Evolutionary conservation across 345 rosid genomes (phyloP).

Genomic region (Raphanus raphanistrum): DNA sequence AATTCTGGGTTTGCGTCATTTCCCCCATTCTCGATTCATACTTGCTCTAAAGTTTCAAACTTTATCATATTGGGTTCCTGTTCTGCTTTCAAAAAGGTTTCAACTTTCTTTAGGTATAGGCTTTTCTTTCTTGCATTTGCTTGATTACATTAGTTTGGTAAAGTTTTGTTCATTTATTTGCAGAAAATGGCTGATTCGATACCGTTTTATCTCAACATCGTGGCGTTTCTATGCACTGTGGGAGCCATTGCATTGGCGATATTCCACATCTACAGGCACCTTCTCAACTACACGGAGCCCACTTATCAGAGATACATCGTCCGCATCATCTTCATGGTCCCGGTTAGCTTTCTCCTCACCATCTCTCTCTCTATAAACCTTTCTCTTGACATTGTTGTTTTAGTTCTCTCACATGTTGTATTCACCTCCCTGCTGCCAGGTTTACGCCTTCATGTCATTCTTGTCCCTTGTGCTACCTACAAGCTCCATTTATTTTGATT

Average conservation of each 20-base stretch:
- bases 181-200: conserved; percentile 60
- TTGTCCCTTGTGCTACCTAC: conserved; percentile 71
- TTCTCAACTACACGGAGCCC: conserved; percentile 89
- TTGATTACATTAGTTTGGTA: conserved; percentile 6
- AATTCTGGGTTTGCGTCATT: conserved; percentile 15
- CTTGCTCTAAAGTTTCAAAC: background rate
- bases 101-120: conserved; percentile 16
- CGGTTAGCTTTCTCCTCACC: conserved; percentile 52
- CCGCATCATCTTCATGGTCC: conserved; percentile 96
- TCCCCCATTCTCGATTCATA: background rate
- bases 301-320: conserved; percentile 93
- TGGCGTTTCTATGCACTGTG: conserved; percentile 75
- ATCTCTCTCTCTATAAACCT: background rate
- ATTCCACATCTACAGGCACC: conserved; percentile 80
- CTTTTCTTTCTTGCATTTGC: conserved; percentile 2
- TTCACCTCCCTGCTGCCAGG: conserved; percentile 43
- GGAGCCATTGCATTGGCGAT: conserved; percentile 77
- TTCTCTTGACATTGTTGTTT: background rate
- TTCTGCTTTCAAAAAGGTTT: conserved; percentile 7
- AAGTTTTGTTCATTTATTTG: background rate
- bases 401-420: conserved; percentile 1
- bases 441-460: conserved; percentile 90
- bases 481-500: conserved; percentile 87
- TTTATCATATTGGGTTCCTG: conserved; percentile 16
- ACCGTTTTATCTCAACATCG: conserved; percentile 49